Evolutionary conservation across 148 eudicot species (phyloP).

Genomic region (Salicornia ramosissima): DNA sequence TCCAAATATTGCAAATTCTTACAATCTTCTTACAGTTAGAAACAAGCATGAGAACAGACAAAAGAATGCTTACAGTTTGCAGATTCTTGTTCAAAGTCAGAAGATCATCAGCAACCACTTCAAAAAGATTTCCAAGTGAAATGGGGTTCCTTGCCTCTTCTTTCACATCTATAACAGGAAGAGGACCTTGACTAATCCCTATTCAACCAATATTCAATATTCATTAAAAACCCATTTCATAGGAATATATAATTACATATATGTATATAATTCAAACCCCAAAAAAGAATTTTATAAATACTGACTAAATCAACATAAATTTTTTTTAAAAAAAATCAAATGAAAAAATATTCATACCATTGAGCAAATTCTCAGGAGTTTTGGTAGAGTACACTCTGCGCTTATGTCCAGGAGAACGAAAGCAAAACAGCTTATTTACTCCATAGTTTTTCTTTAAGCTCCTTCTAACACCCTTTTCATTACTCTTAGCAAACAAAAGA

Average conservation of each 20-base stretch:
- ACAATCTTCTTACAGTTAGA: neutral
- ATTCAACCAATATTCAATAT: neutral
- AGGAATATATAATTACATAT: neutral
- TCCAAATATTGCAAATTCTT: too few species aligned
- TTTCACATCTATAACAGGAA: conserved; percentile 47
- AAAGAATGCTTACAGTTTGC: conserved; percentile 47
- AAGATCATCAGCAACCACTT: conserved; percentile 82
- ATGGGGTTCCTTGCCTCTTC: conserved; percentile 32
- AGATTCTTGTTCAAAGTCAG: conserved; percentile 67
- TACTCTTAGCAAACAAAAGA: conserved; percentile 29
- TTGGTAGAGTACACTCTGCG: conserved; percentile 51
- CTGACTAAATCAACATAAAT: neutral
- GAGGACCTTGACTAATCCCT: conserved; percentile 52
- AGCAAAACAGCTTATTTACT: conserved; percentile 37
- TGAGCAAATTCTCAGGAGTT: conserved; percentile 54
- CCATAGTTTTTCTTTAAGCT: conserved; percentile 30
- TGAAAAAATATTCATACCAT: conserved; percentile 25
- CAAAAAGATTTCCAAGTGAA: conserved; percentile 51
- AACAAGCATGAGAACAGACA: neutral
- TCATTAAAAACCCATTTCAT: neutral
- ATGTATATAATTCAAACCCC: neutral
- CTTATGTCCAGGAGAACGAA: conserved; percentile 35
- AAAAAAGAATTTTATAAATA: neutral
- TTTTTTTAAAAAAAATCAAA: too few species aligned
- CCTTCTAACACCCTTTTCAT: conserved; percentile 33